Percentiles rank a stretch among this genome's conserved stretches.
These are phyloP conservation scores for Berberis vulgaris DNA, from an alignment of 164 flowering plant genomes.

Conservation along the genomic window DNA sequence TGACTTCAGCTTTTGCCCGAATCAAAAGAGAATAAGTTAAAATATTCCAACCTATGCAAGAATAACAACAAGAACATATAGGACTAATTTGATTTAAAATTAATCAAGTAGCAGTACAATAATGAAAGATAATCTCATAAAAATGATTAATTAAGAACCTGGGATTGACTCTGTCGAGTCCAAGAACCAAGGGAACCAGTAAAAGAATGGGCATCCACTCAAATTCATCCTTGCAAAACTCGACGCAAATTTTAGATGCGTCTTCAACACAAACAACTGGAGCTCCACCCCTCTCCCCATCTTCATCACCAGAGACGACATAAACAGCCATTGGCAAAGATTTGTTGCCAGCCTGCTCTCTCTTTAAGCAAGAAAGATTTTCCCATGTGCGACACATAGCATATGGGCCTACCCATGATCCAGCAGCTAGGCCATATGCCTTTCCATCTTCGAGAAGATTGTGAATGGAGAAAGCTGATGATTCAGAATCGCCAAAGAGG, in stretches of 20 bases:
- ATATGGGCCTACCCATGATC: slow-evolving; percentile 98
- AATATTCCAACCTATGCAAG: no score
- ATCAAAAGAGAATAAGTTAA: no score
- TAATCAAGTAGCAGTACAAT: no score
- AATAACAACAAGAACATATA: no score
- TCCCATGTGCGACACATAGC: slow-evolving; percentile 96
- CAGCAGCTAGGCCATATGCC: slow-evolving; percentile 77
- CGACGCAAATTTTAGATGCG: slow-evolving; percentile 49
- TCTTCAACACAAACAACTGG: slow-evolving; percentile 79
- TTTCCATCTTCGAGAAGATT: slow-evolving; percentile 80
- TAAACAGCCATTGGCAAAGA: slow-evolving; percentile 69
- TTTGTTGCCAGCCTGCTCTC: slow-evolving; percentile 4
- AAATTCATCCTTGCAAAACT: slow-evolving; percentile 44
- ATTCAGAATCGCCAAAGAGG: slow-evolving; percentile 76
- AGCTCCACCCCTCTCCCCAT: slow-evolving; percentile 97
- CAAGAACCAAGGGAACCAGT: slow-evolving; percentile 93
- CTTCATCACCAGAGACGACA: slow-evolving; percentile 95
- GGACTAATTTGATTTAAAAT: no score
- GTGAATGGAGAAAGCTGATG: slow-evolving; percentile 69
- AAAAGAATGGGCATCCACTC: slow-evolving; percentile 76
- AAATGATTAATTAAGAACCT: slow-evolving; percentile 36
- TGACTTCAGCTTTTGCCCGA: no score
- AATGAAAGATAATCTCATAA: no score
- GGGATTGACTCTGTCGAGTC: slow-evolving; percentile 86
- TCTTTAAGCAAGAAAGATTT: slow-evolving; percentile 44